phyloP scores from a whole-genome alignment of 106 monocot genomes.

The Dendrobium catenatum region DNA sequence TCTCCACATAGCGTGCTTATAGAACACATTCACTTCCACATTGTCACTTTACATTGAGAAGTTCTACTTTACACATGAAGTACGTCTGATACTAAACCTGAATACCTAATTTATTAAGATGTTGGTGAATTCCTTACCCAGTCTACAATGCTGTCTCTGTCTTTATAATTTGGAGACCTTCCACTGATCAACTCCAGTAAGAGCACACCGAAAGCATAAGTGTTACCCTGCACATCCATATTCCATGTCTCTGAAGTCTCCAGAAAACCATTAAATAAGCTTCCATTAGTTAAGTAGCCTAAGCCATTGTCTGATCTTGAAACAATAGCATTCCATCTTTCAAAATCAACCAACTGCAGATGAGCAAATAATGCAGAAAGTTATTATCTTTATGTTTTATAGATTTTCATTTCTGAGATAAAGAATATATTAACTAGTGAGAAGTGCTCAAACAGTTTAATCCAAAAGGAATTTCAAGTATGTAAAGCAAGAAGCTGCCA shows the following conservation, averaged over 20 bases:
- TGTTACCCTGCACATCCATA: conserved; percentile 63
- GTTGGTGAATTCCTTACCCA: conserved; percentile 52
- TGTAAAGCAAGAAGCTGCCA: not conserved
- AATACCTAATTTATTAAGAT: not conserved
- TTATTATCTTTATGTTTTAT: not conserved
- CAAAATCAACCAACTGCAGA: conserved; percentile 95
- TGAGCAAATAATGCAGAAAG: not conserved
- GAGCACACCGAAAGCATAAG: conserved; percentile 77
- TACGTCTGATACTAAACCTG: too few relatives aligned
- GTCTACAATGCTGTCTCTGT: conserved; percentile 52
- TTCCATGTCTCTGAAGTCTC: conserved; percentile 37
- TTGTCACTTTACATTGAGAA: too few relatives aligned
- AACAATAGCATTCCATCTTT: conserved; percentile 74
- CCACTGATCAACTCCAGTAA: conserved; percentile 87
- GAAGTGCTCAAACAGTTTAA: too few relatives aligned
- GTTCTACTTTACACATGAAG: too few relatives aligned
- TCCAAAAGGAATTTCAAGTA: too few relatives aligned
- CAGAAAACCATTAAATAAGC: conserved; percentile 26
- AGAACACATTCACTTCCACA: too few relatives aligned
- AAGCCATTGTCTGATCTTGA: conserved; percentile 38
- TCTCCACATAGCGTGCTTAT: too few relatives aligned
- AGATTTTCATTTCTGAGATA: not conserved
- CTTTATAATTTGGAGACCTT: conserved; percentile 56
- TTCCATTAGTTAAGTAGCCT: conserved; percentile 29
- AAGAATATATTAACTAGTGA: not conserved